These are phyloP conservation scores for Bruguiera gymnorhiza DNA, from an alignment of 345 rosid species.

Conservation along the genomic window DNA sequence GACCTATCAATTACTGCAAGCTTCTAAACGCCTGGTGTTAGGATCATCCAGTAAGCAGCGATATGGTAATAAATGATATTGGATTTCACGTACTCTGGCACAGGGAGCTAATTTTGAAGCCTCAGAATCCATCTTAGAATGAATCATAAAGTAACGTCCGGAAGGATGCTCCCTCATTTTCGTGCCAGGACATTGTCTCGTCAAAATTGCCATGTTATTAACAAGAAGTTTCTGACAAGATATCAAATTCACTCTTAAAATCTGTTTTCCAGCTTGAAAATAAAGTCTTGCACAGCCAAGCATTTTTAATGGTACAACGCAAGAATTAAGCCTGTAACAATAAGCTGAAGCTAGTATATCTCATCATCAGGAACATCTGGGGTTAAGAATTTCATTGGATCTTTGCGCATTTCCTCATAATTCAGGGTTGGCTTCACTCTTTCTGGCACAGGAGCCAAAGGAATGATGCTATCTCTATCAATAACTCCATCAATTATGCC, in stretches of 20 bases:
- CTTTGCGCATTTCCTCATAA: slow-evolving; percentile 58
- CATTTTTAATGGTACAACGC: not conserved
- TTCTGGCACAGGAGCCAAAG: slow-evolving; percentile 75
- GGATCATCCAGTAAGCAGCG: too few species aligned
- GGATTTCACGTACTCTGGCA: too few species aligned
- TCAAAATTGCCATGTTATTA: not conserved
- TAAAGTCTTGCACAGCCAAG: not conserved
- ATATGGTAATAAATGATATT: too few species aligned
- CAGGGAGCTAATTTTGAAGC: too few species aligned
- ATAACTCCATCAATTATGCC: slow-evolving; percentile 94
- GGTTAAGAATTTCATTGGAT: slow-evolving; percentile 76
- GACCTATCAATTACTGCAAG: too few species aligned
- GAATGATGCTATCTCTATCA: slow-evolving; percentile 80
- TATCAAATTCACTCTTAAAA: not conserved
- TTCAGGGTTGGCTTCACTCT: slow-evolving; percentile 57
- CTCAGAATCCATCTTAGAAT: not conserved
- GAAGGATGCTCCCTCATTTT: not conserved
- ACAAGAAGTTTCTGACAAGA: not conserved
- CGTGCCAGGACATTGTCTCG: not conserved
- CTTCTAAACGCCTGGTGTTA: too few species aligned
- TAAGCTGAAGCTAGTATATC: slow-evolving; percentile 44
- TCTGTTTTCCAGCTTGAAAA: not conserved
- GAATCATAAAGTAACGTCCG: not conserved
- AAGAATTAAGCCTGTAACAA: slow-evolving; percentile 29
- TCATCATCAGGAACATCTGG: slow-evolving; percentile 94